These are phyloP conservation scores for Candida rishiriensis DNA, from an alignment of 805 yeast species.

Conservation along the genomic window DNA sequence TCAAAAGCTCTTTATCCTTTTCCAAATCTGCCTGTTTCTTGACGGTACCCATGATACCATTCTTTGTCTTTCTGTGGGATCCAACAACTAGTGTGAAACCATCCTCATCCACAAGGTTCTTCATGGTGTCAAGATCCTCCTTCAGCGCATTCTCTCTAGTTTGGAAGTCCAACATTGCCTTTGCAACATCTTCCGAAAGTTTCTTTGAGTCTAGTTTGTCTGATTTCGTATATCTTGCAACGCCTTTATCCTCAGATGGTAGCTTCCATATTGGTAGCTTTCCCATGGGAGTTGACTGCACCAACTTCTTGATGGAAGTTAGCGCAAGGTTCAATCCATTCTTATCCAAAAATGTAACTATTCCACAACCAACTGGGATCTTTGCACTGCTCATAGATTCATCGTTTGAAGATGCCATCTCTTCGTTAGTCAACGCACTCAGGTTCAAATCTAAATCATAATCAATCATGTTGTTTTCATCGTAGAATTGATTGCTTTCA, in stretches of 20 bases:
- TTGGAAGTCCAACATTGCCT: constrained; percentile 63
- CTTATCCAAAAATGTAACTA: constrained; percentile 71
- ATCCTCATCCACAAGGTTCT: constrained; percentile 77
- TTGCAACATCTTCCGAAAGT: constrained; percentile 53
- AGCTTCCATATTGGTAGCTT: constrained; percentile 38
- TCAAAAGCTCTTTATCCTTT: constrained; percentile 33
- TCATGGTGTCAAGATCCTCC: constrained; percentile 50
- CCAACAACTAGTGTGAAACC: constrained; percentile 92
- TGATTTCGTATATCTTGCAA: constrained; percentile 39
- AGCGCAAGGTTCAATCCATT: constrained; percentile 62
- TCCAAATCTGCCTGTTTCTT: constrained; percentile 26
- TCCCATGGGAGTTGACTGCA: constrained; percentile 14
- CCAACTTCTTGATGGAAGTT: constrained; percentile 51
- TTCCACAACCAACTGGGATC: constrained; percentile 70
- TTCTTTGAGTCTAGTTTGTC: constrained; percentile 44
- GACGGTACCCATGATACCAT: constrained; percentile 57
- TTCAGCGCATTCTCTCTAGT: constrained; percentile 60
- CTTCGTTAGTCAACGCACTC: constrained; percentile 55
- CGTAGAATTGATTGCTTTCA: constrained; percentile 29
- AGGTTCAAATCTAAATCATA: constrained; percentile 47
- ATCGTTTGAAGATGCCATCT: constrained; percentile 30
- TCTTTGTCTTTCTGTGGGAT: constrained; percentile 75
- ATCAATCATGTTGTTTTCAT: constrained; percentile 19
- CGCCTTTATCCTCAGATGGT: constrained; percentile 28
- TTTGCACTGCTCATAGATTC: constrained; percentile 33